A percentile compares a stretch with the other conserved stretches of the same genome.
phyloP scores from a whole-genome alignment of 441 rosid genomes.

The Arabidopsis hybrid region DNA sequence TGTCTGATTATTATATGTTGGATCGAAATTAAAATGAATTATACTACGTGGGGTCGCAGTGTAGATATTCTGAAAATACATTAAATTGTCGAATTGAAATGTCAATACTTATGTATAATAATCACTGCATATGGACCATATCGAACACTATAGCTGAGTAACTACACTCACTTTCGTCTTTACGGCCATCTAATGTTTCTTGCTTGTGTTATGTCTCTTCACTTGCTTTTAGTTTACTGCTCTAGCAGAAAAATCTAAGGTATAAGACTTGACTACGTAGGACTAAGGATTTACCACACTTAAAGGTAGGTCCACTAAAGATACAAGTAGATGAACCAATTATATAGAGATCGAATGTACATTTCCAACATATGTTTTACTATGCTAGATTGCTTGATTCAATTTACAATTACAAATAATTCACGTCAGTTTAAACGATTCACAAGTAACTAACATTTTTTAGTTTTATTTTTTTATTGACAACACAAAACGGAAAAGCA shows the following conservation, averaged over 20 bases:
- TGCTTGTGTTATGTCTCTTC: conserved; percentile 37
- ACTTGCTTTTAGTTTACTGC: conserved; percentile 35
- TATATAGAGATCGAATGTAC: background rate
- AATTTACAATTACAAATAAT: background rate
- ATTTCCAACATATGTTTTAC: background rate
- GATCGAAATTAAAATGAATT: background rate
- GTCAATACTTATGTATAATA: conserved; percentile 4
- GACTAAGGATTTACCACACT: background rate
- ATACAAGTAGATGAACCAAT: background rate
- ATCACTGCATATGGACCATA: conserved; percentile 35
- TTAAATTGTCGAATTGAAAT: conserved; percentile 9
- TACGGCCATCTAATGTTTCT: conserved; percentile 29
- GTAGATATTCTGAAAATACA: conserved; percentile 7
- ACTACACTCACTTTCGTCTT: conserved; percentile 17
- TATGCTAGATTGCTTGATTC: background rate
- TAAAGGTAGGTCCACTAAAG: background rate
- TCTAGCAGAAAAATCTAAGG: background rate
- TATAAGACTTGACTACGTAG: background rate
- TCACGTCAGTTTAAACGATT: background rate
- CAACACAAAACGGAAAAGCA: no score
- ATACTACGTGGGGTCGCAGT: background rate
- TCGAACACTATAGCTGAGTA: conserved; percentile 27
- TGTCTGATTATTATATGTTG: background rate
- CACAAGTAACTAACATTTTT: background rate
- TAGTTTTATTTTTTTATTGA: no score